Base-by-base conservation (phyloP, 257 asterid genomes). In the Forsythia suspensa region DNA sequence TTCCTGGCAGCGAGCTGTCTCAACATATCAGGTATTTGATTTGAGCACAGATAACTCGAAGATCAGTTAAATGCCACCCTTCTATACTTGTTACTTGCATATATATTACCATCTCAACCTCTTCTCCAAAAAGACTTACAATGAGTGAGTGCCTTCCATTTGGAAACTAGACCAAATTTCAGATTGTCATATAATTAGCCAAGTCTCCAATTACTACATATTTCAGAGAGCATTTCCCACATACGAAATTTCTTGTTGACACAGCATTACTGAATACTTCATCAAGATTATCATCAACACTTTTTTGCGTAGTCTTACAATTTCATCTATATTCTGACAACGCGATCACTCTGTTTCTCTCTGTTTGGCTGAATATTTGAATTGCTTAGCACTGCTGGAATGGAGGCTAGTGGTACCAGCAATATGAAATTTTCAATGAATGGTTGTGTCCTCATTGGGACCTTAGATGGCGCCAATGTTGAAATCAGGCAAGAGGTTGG, bases 361-460 rank as follows among this genome's bases (percentile, higher is more conserved):
- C 67, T 37, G 16, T 21, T 65, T 16, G 57, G 41, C 46, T 37
- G 18, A 16, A 12, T 37, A 72, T 9, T 72, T 21, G 41, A 72
- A 55, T 24, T 72, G 55, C 12, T 44, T 39, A 90, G 94, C 70
- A 90, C 91, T 78, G 94, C 94, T 71, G 94, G 94, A 76, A 88
- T 88, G 92, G 94, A 90, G 80, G 94, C 94, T 8, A 88, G 92
- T 77, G 94, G 94, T 65, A 90, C 94, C 51, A 88, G 94, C 88
- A 88, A 88, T 76, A 88, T 90, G 94, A 90, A 88, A 68, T 90
- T 90, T 59, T 66, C 90, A 43, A 90, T 88, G 94, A 90, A 90
- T 61, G 92, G 94, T 3, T 85, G 92, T 86, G 39, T 90, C 68
- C 87, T 88, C 2, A 88, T 88, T 71, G 92, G 92, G 69, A 90